A percentile compares a stretch with the other conserved stretches of the same genome.
phyloP scores from a whole-genome alignment of 225 moss, liverwort and hornwort genomes.

The Rhytidiadelphus loreus region DNA sequence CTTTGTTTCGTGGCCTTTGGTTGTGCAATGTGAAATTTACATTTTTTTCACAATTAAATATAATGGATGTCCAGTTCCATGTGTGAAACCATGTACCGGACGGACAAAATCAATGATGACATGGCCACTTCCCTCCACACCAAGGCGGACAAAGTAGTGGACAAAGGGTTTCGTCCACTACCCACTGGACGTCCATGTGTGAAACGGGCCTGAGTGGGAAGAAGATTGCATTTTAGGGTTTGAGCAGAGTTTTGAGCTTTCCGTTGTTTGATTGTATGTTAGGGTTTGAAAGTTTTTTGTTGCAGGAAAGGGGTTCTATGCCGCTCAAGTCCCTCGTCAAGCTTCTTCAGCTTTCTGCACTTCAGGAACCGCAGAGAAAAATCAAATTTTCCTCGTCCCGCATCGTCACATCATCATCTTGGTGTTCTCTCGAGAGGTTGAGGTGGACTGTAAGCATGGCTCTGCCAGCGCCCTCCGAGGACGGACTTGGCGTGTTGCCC shows the following conservation, averaged over 20 bases:
- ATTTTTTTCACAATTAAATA: too few species aligned
- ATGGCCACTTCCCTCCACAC: too few species aligned
- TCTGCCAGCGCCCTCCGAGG: constrained; percentile 93
- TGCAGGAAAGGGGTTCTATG: background rate
- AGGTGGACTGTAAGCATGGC: constrained; percentile 20
- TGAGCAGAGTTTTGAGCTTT: background rate
- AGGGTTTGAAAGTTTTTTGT: background rate
- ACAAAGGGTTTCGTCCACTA: too few species aligned
- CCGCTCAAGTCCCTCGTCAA: background rate
- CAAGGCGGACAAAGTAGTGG: too few species aligned
- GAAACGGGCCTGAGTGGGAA: background rate
- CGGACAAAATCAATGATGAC: too few species aligned
- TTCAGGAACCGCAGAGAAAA: background rate
- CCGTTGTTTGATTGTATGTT: background rate
- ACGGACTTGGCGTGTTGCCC: constrained; percentile 77
- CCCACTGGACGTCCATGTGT: too few species aligned
- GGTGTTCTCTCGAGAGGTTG: background rate
- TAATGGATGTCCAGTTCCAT: too few species aligned
- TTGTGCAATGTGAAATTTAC: too few species aligned
- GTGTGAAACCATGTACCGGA: too few species aligned
- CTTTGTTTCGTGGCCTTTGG: too few species aligned
- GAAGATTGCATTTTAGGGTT: constrained; percentile 4
- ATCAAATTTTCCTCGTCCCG: background rate
- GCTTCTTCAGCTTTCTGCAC: background rate
- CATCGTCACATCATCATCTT: background rate